phyloP scores from a whole-genome alignment of 768 basidiomycete species.

The Calocybe gangraenosa region DNA sequence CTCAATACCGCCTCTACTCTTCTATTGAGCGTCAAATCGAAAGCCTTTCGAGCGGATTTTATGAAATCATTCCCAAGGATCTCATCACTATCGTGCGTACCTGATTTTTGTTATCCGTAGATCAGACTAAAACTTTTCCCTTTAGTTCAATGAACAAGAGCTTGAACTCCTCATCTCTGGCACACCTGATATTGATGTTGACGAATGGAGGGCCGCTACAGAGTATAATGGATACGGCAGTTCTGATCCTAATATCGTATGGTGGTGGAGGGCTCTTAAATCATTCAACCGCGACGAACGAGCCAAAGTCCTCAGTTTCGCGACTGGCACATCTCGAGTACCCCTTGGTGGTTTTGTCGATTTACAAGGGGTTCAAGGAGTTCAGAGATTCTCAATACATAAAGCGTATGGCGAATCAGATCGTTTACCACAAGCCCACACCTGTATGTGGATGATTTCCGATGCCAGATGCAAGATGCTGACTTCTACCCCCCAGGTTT shows the following conservation, averaged over 20 bases:
- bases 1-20: slow-evolving; percentile 88
- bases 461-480: slow-evolving; percentile 13
- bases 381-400: slow-evolving; percentile 94
- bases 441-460: slow-evolving; percentile 50
- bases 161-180: slow-evolving; percentile 93
- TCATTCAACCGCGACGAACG: slow-evolving; percentile 96
- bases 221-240: slow-evolving; percentile 86
- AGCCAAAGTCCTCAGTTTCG: slow-evolving; percentile 96
- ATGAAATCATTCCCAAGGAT: slow-evolving; percentile 97
- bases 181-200: slow-evolving; percentile 97
- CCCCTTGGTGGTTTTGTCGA: slow-evolving; percentile 94
- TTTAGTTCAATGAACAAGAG: slow-evolving; percentile 90
- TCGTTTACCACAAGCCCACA: slow-evolving; percentile 85
- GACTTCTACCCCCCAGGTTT: slow-evolving; percentile 52
- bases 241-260: slow-evolving; percentile 93
- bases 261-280: slow-evolving; percentile 99
- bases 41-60: slow-evolving; percentile 85
- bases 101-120: background rate
- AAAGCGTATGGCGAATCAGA: slow-evolving; percentile 86
- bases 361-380: slow-evolving; percentile 91
- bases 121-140: slow-evolving; percentile 4
- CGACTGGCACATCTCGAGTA: slow-evolving; percentile 88
- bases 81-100: slow-evolving; percentile 82
- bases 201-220: slow-evolving; percentile 92
- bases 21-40: slow-evolving; percentile 97